These are phyloP conservation scores for Lasiodiplodia citricola DNA, from an alignment of 2,329 filamentous ascomycete genomes.

Conservation along the genomic window DNA sequence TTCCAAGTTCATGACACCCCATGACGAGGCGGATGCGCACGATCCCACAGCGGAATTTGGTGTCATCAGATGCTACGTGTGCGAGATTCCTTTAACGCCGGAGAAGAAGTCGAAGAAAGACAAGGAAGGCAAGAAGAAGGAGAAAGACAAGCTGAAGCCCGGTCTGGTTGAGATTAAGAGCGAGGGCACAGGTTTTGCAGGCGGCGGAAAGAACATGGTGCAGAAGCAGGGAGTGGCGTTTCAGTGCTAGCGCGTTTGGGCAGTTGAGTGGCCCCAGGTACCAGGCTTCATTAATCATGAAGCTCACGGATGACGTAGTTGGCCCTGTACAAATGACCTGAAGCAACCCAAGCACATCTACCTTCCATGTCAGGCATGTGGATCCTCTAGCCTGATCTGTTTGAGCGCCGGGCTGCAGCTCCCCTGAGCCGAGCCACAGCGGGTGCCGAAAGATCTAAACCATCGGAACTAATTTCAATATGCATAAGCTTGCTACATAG, in stretches of 20 bases:
- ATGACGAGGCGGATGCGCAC: constrained; percentile 61
- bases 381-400: constrained; percentile 7
- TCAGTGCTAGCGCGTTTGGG: constrained; percentile 64
- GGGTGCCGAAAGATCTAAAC: too few species aligned
- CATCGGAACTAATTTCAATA: too few species aligned
- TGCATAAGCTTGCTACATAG: too few species aligned
- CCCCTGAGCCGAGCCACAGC: not conserved
- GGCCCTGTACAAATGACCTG: not conserved
- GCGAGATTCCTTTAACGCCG: constrained; percentile 74
- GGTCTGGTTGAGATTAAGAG: constrained; percentile 84
- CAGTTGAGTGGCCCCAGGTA: not conserved
- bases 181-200: constrained; percentile 92
- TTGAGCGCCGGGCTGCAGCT: not conserved
- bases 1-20: constrained; percentile 73
- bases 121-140: constrained; percentile 78
- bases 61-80: constrained; percentile 79
- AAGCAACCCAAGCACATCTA: constrained; percentile 13
- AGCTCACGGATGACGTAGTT: constrained; percentile 2
- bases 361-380: constrained; percentile 16
- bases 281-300: not conserved
- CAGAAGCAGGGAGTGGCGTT: constrained; percentile 81
- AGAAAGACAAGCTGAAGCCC: constrained; percentile 72
- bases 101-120: constrained; percentile 59
- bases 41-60: constrained; percentile 55
- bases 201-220: constrained; percentile 81